Evolutionary conservation across 306 rosid genomes (phyloP), one percentile per base, ranked within the genome.

Genomic region (Quercus aquifolioides): DNA sequence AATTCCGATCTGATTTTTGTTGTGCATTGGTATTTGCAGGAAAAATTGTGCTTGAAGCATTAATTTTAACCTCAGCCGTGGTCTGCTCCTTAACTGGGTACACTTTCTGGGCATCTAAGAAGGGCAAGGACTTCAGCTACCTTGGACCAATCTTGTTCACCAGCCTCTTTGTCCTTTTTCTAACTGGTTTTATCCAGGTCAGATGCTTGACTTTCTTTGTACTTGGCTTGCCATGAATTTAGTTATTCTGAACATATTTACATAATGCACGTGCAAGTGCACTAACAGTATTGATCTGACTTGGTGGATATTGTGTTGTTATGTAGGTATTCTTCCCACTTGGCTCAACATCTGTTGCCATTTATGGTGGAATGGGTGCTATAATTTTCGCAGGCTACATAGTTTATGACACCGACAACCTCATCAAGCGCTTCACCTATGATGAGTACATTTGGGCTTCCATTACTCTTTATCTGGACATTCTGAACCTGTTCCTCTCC

Each of bases 41-140:
- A 73, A 89, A 84, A 77, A 85, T 95, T 80, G 99, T 95, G 59
- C 98, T 95, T 59, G 97, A 95, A 87, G 99, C 99, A 4, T 90
- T 95, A 86, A 80, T 92, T 79, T 82, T 95, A 84, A 95, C 99
- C 60, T 91, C 99, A 0, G 99, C 84, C 1, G 98, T 92, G 71
- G 98, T 95, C 79, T 74, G 87, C 30, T 90, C 97, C 75, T 87
- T 95, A 62, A 95, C 99, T 7, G 98, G 80, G 2, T 95, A 95
- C 82, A 87, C 99, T 64, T 95, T 95, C 86, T 95, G 97, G 97
- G 99, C 99, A 57, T 86, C 99, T 9, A 95, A 89, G 96, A 92
- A 89, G 92, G 99, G 99, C 86, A 95, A 95, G 87, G 99, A 95
- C 82, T 95, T 95, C 85, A 95, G 97, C 89, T 95, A 82, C 87